Evolutionary conservation across 345 rosid genomes (phyloP).

Genomic region (Lagerstroemia speciosa): DNA sequence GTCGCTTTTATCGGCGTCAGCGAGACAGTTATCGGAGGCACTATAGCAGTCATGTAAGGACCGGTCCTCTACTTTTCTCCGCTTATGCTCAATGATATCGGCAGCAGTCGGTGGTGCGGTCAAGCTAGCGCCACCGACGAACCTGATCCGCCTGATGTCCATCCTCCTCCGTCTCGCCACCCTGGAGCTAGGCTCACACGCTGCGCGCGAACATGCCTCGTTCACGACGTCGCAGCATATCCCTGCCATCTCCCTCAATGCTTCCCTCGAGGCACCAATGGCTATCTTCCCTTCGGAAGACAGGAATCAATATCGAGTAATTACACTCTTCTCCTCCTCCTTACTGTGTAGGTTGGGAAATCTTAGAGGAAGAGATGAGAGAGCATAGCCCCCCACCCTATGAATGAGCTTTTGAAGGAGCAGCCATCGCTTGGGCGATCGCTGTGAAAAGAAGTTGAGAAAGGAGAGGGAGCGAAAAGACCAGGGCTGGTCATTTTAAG

Average conservation of each 20-base stretch:
- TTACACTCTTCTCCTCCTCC: no score
- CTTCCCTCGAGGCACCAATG: not conserved
- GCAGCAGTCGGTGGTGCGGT: conserved; percentile 9
- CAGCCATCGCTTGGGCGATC: no score
- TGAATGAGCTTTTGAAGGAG: no score
- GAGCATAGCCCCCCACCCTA: no score
- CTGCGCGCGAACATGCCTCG: conserved; percentile 17
- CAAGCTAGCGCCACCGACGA: conserved; percentile 20
- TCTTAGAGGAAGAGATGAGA: no score
- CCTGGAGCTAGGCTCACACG: conserved; percentile 29
- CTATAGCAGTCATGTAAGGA: conserved; percentile 14
- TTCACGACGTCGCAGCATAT: conserved; percentile 46
- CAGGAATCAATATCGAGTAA: no score
- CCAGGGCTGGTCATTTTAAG: not conserved
- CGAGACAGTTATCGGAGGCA: conserved; percentile 7
- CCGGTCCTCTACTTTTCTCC: conserved; percentile 28
- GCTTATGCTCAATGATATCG: conserved; percentile 15
- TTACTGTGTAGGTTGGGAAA: no score
- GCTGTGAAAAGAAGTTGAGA: not conserved
- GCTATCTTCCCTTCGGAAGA: not conserved
- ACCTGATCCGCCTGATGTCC: conserved; percentile 49
- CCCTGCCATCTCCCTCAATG: conserved; percentile 33
- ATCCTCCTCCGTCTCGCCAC: conserved; percentile 56
- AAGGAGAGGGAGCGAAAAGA: not conserved
- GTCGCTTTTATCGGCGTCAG: not conserved